Evolutionary conservation across 352 stramenopile genomes (phyloP), one percentile per base, ranked within the genome.

Genomic region (Pythium periplocum): DNA sequence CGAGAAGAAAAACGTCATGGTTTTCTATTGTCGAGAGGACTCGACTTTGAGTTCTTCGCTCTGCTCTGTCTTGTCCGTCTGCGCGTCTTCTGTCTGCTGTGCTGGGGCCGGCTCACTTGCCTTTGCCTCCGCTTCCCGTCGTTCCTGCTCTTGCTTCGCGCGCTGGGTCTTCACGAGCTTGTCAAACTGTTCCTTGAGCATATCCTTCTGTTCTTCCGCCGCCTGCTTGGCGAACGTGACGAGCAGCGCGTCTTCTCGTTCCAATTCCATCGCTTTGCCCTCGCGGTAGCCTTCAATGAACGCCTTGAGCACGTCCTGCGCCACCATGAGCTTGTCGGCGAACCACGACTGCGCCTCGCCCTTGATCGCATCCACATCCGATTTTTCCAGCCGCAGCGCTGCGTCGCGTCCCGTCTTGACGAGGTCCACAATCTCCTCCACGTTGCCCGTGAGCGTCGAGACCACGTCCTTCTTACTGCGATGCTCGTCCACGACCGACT

Each of bases 261-360:
- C 57, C 42, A 95, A 47, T 61, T 95, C 84, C 46, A 89, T 66
- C 46, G 76, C 56, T 50, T 95, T 95, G 45, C 84, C 84, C 39
- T 83, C 75, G 4, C 73, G 68, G 68, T 95, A 95, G 8, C 84
- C 84, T 1, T 85, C 69, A 56, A 95, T 90, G 46, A 93, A 95
- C 36, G 79, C 78, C 69, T 87, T 68, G 33, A 95, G 64, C 61
- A 92, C 83, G 6, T 71, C 73, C 58, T 92, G 82, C 12, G 78
- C 84, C 31, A 95, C 82, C 52, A 87, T 64, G 53, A 95, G 68
- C 49, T 95, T 95, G 68, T 95, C 84, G 2, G 78, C 77, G 17
- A 90, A 69, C 84, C 84, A 95, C 52, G 73, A 84, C 59, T 95
- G 80, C 37, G 68, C 67, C 1, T 83, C 79, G 3, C 40, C 45